Evolutionary conservation across 495 filamentous ascomycete species (phyloP), one percentile per base, ranked within the genome.

Genomic region (Penicillium argentinense): DNA sequence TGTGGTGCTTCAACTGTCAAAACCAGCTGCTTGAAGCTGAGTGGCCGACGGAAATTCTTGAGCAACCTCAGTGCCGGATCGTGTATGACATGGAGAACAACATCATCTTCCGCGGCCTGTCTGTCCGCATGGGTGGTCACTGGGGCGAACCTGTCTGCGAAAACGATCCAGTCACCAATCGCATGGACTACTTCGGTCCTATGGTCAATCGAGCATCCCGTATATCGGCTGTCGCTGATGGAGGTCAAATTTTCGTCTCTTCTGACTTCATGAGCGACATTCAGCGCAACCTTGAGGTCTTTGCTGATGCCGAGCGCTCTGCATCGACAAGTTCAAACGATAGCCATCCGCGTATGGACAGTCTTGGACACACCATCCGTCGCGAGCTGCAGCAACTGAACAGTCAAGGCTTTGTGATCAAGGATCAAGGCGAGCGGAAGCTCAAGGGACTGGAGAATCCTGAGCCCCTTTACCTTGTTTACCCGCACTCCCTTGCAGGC

Each of bases 161-260:
- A 61, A 84, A 85, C 24, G 93, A 99, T 64, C 92, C 93, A 0
- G 88, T 99, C 5, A 99, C 93, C 8, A 84, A 89, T 37, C 90
- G 93, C 29, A 99, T 99, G 93, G 93, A 99, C 61, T 99, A 99
- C 67, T 97, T 97, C 66, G 93, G 93, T 7, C 93, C 95, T 1
- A 97, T 99, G 89, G 93, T 99, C 51, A 99, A 99, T 66, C 88
- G 92, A 49, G 89, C 93, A 0, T 86, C 91, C 38, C 85, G 93
- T 66, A 93, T 99, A 39, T 92, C 88, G 5, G 83, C 87, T 27
- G 89, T 89, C 40, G 93, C 93, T n/a, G 93, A 99, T 62, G 93
- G 93, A 28, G 93, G 93, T 3, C 91, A 99, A 66, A 96, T 97
- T 42, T 92, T 91, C 9, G 92, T 96, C 1, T 96, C 91, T 1